These are phyloP conservation scores for Blastobotrys serpentis DNA, from an alignment of 1,139 yeast genomes.

Conservation along the genomic window DNA sequence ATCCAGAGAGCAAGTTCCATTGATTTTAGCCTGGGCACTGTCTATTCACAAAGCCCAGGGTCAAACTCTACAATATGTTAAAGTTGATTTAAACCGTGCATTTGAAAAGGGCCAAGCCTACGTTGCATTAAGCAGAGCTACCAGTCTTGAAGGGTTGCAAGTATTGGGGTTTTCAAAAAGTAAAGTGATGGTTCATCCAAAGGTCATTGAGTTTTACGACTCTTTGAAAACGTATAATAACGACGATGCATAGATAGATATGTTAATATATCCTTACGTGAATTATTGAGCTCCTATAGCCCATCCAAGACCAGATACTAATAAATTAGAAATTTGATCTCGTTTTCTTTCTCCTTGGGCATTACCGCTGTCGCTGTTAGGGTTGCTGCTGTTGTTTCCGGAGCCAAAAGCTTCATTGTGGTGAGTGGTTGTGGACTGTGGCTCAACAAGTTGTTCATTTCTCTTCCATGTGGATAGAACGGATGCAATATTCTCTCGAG, in stretches of 20 bases:
- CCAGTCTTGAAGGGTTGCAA: constrained; percentile 73
- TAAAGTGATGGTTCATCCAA: constrained; percentile 64
- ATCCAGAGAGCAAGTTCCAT: constrained; percentile 62
- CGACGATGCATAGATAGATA: constrained; percentile 1
- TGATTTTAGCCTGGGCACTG: constrained; percentile 90
- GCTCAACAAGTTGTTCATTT: constrained; percentile 15
- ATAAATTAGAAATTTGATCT: constrained; percentile 51
- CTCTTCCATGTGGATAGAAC: constrained; percentile 38
- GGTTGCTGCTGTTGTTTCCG: neutral
- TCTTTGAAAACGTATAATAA: constrained; percentile 32
- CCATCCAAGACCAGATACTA: constrained; percentile 64
- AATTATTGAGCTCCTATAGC: constrained; percentile 56
- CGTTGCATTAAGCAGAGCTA: constrained; percentile 88
- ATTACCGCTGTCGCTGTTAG: neutral
- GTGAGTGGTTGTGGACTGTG: constrained; percentile 1
- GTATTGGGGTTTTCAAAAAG: constrained; percentile 65
- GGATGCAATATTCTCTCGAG: constrained; percentile 33
- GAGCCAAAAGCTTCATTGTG: neutral
- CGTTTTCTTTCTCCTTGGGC: constrained; percentile 32
- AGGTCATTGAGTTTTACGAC: constrained; percentile 67
- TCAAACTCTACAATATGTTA: constrained; percentile 80
- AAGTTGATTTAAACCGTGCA: constrained; percentile 70
- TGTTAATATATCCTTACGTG: constrained; percentile 8
- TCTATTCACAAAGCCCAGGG: constrained; percentile 97
- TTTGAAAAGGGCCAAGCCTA: constrained; percentile 96